A percentile compares a stretch with the other conserved stretches of the same genome.
Evolutionary conservation across 495 filamentous ascomycete genomes (phyloP).

Genomic region (Talaromyces proteolyticus): DNA sequence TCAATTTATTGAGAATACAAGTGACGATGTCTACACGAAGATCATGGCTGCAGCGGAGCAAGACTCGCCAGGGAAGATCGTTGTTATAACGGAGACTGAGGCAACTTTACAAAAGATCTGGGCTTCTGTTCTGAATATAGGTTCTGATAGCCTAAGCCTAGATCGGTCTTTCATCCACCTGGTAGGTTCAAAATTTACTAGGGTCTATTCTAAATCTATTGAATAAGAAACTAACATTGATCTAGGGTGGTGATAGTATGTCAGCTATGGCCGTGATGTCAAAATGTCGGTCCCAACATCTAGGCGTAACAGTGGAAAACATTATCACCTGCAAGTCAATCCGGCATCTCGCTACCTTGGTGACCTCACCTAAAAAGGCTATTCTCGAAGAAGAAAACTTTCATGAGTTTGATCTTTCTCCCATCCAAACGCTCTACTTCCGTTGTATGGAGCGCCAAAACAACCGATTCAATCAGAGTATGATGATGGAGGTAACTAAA

Average conservation of each 20-base stretch:
- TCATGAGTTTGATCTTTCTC: slow-evolving; percentile 13
- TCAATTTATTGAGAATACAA: slow-evolving; percentile 9
- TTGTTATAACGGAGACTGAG: slow-evolving; percentile 10
- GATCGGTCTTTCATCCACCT: slow-evolving; percentile 46
- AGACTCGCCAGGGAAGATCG: not conserved
- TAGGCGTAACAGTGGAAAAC: slow-evolving; percentile 17
- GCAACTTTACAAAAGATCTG: slow-evolving; percentile 26
- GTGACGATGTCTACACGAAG: slow-evolving; percentile 6
- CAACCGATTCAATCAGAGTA: slow-evolving; percentile 21
- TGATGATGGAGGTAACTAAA: slow-evolving; percentile 18
- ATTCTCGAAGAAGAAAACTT: slow-evolving; percentile 7
- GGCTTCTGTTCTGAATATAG: slow-evolving; percentile 29
- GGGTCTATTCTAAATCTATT: not conserved
- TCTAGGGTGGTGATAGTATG: slow-evolving; percentile 37
- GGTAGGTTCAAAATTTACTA: slow-evolving; percentile 6
- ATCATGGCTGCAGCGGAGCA: slow-evolving; percentile 3
- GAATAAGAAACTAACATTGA: not conserved
- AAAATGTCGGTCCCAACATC: slow-evolving; percentile 13
- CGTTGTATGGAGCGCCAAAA: slow-evolving; percentile 22
- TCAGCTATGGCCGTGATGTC: slow-evolving; percentile 40
- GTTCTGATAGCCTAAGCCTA: slow-evolving; percentile 18
- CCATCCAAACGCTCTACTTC: slow-evolving; percentile 18
- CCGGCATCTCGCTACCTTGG: slow-evolving; percentile 13
- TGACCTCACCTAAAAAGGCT: slow-evolving; percentile 8
- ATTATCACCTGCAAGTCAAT: slow-evolving; percentile 19